A percentile compares a stretch with the other conserved stretches of the same genome.
Evolutionary conservation across 306 rosid species (phyloP).

Genomic region (Boehmeria nivea): DNA sequence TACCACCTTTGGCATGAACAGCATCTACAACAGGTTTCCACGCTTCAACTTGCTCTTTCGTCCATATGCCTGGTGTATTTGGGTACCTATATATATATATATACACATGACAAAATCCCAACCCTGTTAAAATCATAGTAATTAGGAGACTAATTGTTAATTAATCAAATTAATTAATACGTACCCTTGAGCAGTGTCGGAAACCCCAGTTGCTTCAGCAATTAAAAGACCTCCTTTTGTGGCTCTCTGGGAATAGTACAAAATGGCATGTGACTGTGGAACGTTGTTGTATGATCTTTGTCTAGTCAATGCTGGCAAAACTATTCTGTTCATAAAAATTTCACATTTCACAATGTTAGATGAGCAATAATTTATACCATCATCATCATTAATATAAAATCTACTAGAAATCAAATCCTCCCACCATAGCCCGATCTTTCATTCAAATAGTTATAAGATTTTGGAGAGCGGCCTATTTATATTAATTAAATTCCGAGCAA

Average conservation of each 20-base stretch:
- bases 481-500: no score
- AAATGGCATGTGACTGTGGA: conserved; percentile 28
- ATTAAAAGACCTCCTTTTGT: conserved; percentile 29
- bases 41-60: conserved; percentile 44
- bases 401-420: no score
- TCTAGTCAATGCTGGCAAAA: conserved; percentile 29
- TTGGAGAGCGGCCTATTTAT: no score
- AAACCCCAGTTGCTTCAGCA: conserved; percentile 26
- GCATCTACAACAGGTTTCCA: conserved; percentile 55
- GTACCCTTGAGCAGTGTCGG: conserved; percentile 31
- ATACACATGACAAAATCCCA: no score
- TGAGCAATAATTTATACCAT: no score
- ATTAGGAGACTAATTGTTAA: no score
- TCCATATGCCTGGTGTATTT: conserved; percentile 44
- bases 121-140: no score
- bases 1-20: conserved; percentile 50
- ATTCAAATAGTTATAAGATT: no score
- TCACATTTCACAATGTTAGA: background rate
- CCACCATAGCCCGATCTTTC: no score
- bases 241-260: conserved; percentile 31
- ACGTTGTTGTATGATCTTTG: conserved; percentile 17
- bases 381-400: no score
- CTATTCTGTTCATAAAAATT: conserved; percentile 17
- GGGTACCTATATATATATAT: no score
- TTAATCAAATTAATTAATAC: no score